Evolutionary conservation across 768 basidiomycete genomes (phyloP).

Genomic region (Exsudoporus frostii): DNA sequence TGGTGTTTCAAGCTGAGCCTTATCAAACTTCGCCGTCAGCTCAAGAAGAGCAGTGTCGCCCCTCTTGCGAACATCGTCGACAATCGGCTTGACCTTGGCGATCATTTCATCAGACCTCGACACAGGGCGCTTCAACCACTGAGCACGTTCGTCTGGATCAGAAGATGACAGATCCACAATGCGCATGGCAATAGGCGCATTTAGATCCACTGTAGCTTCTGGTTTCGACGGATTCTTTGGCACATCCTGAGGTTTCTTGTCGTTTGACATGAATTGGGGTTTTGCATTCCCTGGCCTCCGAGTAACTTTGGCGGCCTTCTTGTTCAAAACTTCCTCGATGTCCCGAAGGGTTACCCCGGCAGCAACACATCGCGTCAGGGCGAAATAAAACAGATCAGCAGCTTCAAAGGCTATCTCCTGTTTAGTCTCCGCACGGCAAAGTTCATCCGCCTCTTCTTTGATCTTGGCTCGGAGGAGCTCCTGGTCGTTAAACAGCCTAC

Average conservation of each 20-base stretch:
- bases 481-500: constrained; percentile 77
- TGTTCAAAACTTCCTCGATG: constrained; percentile 79
- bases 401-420: constrained; percentile 93
- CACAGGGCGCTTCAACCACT: constrained; percentile 84
- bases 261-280: constrained; percentile 56
- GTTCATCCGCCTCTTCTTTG: constrained; percentile 96
- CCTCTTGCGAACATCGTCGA: constrained; percentile 75
- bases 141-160: constrained; percentile 52
- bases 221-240: constrained; percentile 29
- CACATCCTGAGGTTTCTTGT: constrained; percentile 21
- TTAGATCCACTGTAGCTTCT: constrained; percentile 22
- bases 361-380: constrained; percentile 78
- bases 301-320: constrained; percentile 82
- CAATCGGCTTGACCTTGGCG: constrained; percentile 89
- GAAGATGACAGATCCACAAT: constrained; percentile 55
- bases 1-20: constrained; percentile 64
- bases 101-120: constrained; percentile 66
- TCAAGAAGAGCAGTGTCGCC: constrained; percentile 88
- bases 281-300: constrained; percentile 92
- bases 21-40: constrained; percentile 92
- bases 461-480: constrained; percentile 88
- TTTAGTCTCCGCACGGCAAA: constrained; percentile 76
- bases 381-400: constrained; percentile 93
- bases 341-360: constrained; percentile 80
- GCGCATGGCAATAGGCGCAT: constrained; percentile 72